These are phyloP conservation scores for Cupressus sempervirens DNA, from an alignment of 75 land plant genomes.

Conservation along the genomic window DNA sequence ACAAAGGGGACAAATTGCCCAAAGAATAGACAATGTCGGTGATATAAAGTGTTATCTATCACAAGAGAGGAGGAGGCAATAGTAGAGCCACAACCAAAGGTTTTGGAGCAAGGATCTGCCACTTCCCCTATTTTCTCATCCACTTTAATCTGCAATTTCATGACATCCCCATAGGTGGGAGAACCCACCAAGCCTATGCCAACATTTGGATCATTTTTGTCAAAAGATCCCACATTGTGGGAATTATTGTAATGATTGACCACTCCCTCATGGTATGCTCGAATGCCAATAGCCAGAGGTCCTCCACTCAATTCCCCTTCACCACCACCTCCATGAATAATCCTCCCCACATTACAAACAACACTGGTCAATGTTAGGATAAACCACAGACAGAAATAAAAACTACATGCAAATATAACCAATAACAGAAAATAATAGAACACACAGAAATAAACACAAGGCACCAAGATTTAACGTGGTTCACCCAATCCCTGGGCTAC, in stretches of 20 bases:
- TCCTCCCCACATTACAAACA: neutral
- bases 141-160: slow-evolving; percentile 94
- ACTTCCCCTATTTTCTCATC: slow-evolving; percentile 70
- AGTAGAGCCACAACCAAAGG: slow-evolving; percentile 94
- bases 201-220: slow-evolving; percentile 77
- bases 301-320: neutral
- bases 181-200: slow-evolving; percentile 96
- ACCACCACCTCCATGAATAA: neutral
- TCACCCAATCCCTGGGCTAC: too few species aligned
- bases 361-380: too few species aligned
- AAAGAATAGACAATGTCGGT: too few species aligned
- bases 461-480: too few species aligned
- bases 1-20: too few species aligned
- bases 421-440: too few species aligned
- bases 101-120: slow-evolving; percentile 85
- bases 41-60: too few species aligned
- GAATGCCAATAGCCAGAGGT: neutral
- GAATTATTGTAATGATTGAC: slow-evolving; percentile 95
- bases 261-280: slow-evolving; percentile 66
- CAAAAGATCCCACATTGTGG: slow-evolving; percentile 86
- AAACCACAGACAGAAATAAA: too few species aligned
- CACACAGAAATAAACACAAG: too few species aligned
- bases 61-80: slow-evolving; percentile 93
- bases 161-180: slow-evolving; percentile 94
- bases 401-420: too few species aligned